Percentiles rank a stretch among this genome's conserved stretches.
Conservation (phyloP, 2,329 filamentous ascomycete species). For the Aspergillus tubingensis region DNA sequence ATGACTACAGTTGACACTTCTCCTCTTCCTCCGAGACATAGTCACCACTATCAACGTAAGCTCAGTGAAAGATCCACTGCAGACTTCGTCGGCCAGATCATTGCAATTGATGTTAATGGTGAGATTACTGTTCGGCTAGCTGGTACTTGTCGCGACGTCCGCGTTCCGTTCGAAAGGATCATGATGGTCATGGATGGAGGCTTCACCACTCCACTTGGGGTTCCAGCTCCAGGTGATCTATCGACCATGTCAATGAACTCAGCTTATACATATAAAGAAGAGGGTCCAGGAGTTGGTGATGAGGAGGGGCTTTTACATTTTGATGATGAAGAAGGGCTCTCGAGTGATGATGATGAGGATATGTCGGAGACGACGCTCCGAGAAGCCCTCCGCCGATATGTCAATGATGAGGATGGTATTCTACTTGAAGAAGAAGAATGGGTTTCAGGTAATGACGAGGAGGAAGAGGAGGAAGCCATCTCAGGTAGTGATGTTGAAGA, state of each 20-base stretch:
- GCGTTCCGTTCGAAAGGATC: slow-evolving; percentile 51
- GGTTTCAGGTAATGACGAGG: too few species aligned
- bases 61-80: slow-evolving; percentile 14
- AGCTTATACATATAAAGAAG: slow-evolving; percentile 34
- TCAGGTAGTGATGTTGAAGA: too few species aligned
- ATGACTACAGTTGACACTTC: slow-evolving; percentile 18
- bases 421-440: too few species aligned
- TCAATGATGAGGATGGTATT: too few species aligned
- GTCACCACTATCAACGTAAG: slow-evolving; percentile 20
- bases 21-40: slow-evolving; percentile 20
- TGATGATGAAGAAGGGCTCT: too few species aligned
- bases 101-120: slow-evolving; percentile 57
- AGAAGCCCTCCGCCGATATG: too few species aligned
- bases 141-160: slow-evolving; percentile 53
- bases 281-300: slow-evolving; percentile 40
- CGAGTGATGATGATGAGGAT: too few species aligned
- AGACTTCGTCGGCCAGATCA: slow-evolving; percentile 60
- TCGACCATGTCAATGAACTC: slow-evolving; percentile 17
- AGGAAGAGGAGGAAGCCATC: too few species aligned
- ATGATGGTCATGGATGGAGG: slow-evolving; percentile 46
- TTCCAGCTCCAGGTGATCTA: neutral
- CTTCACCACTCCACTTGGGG: slow-evolving; percentile 12
- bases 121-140: slow-evolving; percentile 57
- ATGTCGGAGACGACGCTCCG: too few species aligned
- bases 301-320: slow-evolving; percentile 22